A percentile compares a stretch with the other conserved stretches of the same genome.
These are phyloP conservation scores for Aspergillus sp. DNA, from an alignment of 2,329 filamentous ascomycete genomes.

Conservation along the genomic window DNA sequence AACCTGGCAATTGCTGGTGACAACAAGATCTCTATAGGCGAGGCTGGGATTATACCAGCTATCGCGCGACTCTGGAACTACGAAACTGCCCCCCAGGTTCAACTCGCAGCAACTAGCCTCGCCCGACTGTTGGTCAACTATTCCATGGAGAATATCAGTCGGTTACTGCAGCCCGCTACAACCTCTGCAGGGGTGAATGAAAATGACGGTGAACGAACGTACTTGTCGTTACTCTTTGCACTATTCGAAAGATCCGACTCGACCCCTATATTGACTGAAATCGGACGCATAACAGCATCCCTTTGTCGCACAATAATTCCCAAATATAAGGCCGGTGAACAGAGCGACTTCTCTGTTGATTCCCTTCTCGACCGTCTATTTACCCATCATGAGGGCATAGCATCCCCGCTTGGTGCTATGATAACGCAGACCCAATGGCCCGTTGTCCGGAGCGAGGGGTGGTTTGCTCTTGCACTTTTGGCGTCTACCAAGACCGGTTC, in stretches of 20 bases:
- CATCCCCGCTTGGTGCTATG: constrained; percentile 44
- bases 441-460: constrained; percentile 49
- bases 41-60: constrained; percentile 40
- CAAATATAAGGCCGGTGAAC: constrained; percentile 25
- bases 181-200: constrained; percentile 21
- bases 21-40: constrained; percentile 40
- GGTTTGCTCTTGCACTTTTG: constrained; percentile 51
- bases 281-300: constrained; percentile 47
- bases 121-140: constrained; percentile 40
- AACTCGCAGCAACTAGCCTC: constrained; percentile 44
- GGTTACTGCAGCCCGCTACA: constrained; percentile 29
- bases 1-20: constrained; percentile 47
- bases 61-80: constrained; percentile 41
- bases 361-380: constrained; percentile 35
- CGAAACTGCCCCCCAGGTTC: constrained; percentile 45
- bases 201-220: constrained; percentile 31
- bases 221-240: constrained; percentile 43
- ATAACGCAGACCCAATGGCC: constrained; percentile 48
- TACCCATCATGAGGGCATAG: constrained; percentile 34
- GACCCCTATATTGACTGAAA: constrained; percentile 46
- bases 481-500: constrained; percentile 36
- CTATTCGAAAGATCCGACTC: constrained; percentile 45
- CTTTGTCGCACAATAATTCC: constrained; percentile 43
- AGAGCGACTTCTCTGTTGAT: constrained; percentile 19
- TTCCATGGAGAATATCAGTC: constrained; percentile 38